Evolutionary conservation across 345 rosid species (phyloP).

Genomic region (Pistacia vera): DNA sequence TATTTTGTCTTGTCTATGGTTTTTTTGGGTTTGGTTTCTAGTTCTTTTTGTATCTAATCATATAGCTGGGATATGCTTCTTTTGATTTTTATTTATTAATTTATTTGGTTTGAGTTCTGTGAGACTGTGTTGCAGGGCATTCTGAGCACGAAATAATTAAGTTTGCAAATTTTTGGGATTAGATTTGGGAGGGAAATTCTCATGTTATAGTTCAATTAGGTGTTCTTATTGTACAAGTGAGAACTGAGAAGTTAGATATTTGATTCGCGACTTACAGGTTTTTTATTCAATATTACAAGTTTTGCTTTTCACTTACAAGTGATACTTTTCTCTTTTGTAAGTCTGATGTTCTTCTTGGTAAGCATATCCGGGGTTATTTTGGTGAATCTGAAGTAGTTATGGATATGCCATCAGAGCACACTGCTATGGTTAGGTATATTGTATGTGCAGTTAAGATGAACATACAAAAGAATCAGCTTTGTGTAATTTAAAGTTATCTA

Average conservation of each 20-base stretch:
- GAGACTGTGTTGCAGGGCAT: background rate
- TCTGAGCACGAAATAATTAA: background rate
- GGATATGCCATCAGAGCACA: background rate
- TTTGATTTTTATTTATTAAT: too few relatives aligned
- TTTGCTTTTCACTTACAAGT: too few relatives aligned
- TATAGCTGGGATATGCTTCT: background rate
- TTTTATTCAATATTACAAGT: too few relatives aligned
- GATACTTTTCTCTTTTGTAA: too few relatives aligned
- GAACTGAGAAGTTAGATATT: too few relatives aligned
- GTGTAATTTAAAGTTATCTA: background rate
- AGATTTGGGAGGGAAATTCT: slow-evolving; percentile 6
- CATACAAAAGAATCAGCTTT: background rate
- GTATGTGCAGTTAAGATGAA: background rate
- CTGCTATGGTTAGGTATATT: background rate
- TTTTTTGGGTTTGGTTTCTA: slow-evolving; percentile 1
- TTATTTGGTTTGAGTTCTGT: background rate
- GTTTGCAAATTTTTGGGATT: background rate
- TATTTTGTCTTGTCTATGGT: background rate
- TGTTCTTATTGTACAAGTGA: too few relatives aligned
- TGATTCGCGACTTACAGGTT: too few relatives aligned
- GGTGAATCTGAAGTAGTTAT: too few relatives aligned
- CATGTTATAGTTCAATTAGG: too few relatives aligned
- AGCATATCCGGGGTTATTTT: too few relatives aligned
- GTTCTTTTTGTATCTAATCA: background rate
- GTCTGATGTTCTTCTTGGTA: too few relatives aligned